A percentile compares a stretch with the other conserved stretches of the same genome.
phyloP scores from a whole-genome alignment of 1,284 basidiomycete species.

The Boletus semigastroideus region DNA sequence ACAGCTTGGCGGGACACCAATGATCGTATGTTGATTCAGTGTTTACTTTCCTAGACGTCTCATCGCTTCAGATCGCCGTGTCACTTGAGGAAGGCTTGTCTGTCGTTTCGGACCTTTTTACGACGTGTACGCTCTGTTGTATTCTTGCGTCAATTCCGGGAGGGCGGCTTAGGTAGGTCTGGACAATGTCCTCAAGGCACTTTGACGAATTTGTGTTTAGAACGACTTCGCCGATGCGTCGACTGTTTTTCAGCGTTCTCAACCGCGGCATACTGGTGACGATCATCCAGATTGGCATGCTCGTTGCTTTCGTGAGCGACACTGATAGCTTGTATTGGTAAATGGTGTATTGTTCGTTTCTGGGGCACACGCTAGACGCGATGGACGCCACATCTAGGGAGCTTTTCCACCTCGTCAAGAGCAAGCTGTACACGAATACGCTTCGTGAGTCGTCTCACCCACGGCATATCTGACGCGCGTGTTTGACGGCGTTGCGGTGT shows the following conservation, averaged over 20 bases:
- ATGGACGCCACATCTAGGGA: background rate
- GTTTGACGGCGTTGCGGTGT: background rate
- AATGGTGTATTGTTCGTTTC: background rate
- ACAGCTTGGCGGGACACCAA: background rate
- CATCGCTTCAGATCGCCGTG: background rate
- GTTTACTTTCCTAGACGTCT: background rate
- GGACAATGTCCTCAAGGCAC: background rate
- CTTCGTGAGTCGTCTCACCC: constrained; percentile 5
- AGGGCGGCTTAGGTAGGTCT: background rate
- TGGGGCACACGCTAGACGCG: background rate
- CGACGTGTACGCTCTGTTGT: background rate
- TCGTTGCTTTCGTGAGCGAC: background rate
- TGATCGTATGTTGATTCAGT: constrained; percentile 1
- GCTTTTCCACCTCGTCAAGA: background rate
- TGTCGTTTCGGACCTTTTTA: constrained; percentile 3
- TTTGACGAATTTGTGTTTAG: background rate
- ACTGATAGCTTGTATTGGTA: background rate
- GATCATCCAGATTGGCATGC: background rate
- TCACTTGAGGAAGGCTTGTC: constrained; percentile 3
- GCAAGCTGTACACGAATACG: constrained; percentile 8
- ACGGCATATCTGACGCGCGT: background rate
- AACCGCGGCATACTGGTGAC: constrained; percentile 8
- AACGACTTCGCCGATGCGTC: background rate
- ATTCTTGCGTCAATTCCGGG: background rate
- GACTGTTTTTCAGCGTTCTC: constrained; percentile 3